A percentile compares a stretch with the other conserved stretches of the same genome.
These are phyloP conservation scores for Camellia granthamiana DNA, from an alignment of 148 eudicot species.

Conservation along the genomic window DNA sequence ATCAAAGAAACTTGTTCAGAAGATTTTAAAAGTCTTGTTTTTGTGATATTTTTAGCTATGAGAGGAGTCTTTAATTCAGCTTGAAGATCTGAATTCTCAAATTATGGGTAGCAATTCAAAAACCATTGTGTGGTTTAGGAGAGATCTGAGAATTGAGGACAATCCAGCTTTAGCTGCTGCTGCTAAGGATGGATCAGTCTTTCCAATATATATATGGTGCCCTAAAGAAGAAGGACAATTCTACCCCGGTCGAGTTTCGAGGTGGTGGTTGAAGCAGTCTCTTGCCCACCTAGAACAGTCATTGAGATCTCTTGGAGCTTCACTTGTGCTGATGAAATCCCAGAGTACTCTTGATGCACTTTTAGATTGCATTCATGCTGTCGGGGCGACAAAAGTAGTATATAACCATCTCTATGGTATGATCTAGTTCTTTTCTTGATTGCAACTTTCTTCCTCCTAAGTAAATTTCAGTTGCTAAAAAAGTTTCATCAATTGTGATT, in stretches of 20 bases:
- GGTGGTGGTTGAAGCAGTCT: constrained; percentile 99
- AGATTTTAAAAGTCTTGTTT: background rate
- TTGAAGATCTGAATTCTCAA: constrained; percentile 10
- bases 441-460: background rate
- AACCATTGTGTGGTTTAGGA: constrained; percentile 94
- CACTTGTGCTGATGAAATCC: constrained; percentile 60
- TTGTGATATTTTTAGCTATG: background rate
- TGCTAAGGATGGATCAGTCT: constrained; percentile 75
- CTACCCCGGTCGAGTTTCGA: constrained; percentile 87
- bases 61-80: constrained; percentile 6
- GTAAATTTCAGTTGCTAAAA: background rate
- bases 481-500: background rate
- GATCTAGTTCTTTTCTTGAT: constrained; percentile 19
- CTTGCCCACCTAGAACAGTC: constrained; percentile 66
- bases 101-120: constrained; percentile 46
- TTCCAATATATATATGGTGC: constrained; percentile 88
- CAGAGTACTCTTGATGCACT: constrained; percentile 72
- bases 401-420: constrained; percentile 94
- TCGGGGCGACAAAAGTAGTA: constrained; percentile 83
- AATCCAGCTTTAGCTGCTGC: constrained; percentile 93
- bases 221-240: constrained; percentile 95
- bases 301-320: constrained; percentile 75
- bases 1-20: background rate
- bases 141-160: constrained; percentile 94
- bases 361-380: constrained; percentile 58